Conservation (phyloP, 768 basidiomycete genomes). For the Trametes cingulata region DNA sequence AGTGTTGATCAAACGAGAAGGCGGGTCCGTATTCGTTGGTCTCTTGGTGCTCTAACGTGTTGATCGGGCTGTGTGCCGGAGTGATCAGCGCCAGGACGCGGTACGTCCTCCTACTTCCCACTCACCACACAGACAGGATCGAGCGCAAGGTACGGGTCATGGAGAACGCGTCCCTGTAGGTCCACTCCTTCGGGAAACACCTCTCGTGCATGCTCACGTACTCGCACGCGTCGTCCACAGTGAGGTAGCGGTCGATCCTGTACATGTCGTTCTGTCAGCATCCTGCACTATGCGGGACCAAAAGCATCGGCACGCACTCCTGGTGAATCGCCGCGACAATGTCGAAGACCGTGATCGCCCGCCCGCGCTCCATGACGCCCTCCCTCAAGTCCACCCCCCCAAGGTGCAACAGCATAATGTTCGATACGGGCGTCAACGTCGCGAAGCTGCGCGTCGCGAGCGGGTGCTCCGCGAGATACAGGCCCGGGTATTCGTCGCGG, state of each 20-base stretch:
- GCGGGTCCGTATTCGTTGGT: too few species aligned
- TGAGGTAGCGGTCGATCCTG: background rate
- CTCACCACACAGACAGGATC: background rate
- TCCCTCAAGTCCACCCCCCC: background rate
- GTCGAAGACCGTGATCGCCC: background rate
- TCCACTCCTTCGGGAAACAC: background rate
- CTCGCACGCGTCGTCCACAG: background rate
- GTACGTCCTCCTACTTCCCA: background rate
- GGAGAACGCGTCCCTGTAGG: background rate
- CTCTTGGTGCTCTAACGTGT: background rate
- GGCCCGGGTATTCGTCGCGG: background rate
- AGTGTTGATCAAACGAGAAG: too few species aligned
- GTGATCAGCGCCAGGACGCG: too few species aligned
- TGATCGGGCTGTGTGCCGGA: background rate
- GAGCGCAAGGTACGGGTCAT: background rate
- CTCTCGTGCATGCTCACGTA: background rate
- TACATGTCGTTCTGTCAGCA: too few species aligned
- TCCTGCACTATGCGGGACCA: too few species aligned
- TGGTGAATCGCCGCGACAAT: background rate
- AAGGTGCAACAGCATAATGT: background rate
- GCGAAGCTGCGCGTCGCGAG: conserved; percentile 2
- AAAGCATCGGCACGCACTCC: background rate
- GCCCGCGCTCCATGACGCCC: background rate
- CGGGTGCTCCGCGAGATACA: background rate
- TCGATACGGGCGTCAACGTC: background rate